Conservation (phyloP, 805 yeast genomes). For the Clavispora carvajalis region DNA sequence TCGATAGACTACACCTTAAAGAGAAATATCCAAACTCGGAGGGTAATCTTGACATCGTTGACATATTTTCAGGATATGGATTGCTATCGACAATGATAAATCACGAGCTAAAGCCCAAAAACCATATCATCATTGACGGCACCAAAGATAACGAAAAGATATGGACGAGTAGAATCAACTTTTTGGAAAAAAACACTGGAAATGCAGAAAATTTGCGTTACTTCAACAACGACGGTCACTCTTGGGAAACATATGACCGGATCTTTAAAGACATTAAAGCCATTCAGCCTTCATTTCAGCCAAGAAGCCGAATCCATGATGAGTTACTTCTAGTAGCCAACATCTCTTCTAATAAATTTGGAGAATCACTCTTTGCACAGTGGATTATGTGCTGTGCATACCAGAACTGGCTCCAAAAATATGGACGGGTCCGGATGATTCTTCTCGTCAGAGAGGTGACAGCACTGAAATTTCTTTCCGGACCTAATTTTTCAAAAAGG, state of each 20-base stretch:
- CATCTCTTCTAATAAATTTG: slow-evolving; percentile 44
- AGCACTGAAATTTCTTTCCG: slow-evolving; percentile 54
- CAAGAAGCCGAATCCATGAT: slow-evolving; percentile 42
- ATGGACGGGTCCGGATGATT: slow-evolving; percentile 69
- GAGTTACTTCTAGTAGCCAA: slow-evolving; percentile 56
- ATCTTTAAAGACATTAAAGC: slow-evolving; percentile 43
- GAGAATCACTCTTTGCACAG: slow-evolving; percentile 69
- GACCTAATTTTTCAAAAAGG: slow-evolving; percentile 46
- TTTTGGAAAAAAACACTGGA: slow-evolving; percentile 18
- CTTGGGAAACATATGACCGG: slow-evolving; percentile 57
- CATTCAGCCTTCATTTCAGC: slow-evolving; percentile 24
- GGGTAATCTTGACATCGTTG: slow-evolving; percentile 47
- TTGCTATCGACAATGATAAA: slow-evolving; percentile 60
- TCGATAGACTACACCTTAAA: slow-evolving; percentile 44
- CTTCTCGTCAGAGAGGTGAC: slow-evolving; percentile 60
- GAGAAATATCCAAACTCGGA: slow-evolving; percentile 27
- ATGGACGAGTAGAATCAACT: slow-evolving; percentile 25
- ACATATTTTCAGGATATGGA: slow-evolving; percentile 56
- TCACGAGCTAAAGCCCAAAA: slow-evolving; percentile 53
- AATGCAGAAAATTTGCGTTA: slow-evolving; percentile 30
- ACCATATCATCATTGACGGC: slow-evolving; percentile 60
- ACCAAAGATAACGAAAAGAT: slow-evolving; percentile 22
- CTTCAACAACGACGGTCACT: slow-evolving; percentile 49
- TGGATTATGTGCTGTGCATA: slow-evolving; percentile 65
- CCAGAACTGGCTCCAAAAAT: slow-evolving; percentile 68